phyloP scores from a whole-genome alignment of 164 flowering plant species.

The Aristolochia californica region DNA sequence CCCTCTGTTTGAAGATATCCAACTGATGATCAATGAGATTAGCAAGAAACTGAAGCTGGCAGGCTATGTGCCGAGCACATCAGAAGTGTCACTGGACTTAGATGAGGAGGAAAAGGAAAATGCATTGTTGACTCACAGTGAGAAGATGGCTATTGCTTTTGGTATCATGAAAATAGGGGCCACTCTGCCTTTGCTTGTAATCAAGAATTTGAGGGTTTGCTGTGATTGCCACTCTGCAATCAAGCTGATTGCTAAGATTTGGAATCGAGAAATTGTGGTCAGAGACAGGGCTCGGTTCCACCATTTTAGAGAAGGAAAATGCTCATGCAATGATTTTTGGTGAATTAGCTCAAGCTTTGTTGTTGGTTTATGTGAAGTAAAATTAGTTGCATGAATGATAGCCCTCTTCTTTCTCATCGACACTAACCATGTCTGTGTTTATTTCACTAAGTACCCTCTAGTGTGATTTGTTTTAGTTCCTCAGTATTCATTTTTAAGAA shows the following conservation, averaged over 20 bases:
- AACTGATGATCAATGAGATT: conserved; percentile 23
- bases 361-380: background rate
- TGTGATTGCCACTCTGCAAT: conserved; percentile 26
- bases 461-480: background rate
- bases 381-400: background rate
- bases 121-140: too few species aligned
- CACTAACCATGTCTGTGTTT: background rate
- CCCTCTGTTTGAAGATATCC: conserved; percentile 13
- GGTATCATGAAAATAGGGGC: conserved; percentile 5
- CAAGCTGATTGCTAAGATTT: conserved; percentile 18
- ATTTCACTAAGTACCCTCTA: background rate
- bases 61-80: conserved; percentile 13
- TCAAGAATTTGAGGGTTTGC: conserved; percentile 8
- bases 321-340: conserved; percentile 32
- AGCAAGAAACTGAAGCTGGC: conserved; percentile 13
- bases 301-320: conserved; percentile 26
- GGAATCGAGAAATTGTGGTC: conserved; percentile 19
- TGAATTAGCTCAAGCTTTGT: background rate
- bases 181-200: conserved; percentile 13
- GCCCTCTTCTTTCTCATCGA: background rate
- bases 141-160: too few species aligned
- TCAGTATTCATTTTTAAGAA: background rate
- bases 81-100: conserved; percentile 20
- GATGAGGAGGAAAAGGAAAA: conserved; percentile 7
- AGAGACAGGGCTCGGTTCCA: conserved; percentile 27